Percentiles rank a stretch among this genome's conserved stretches.
phyloP scores from a whole-genome alignment of 305 asterid species.

The Ruellia speciosa region DNA sequence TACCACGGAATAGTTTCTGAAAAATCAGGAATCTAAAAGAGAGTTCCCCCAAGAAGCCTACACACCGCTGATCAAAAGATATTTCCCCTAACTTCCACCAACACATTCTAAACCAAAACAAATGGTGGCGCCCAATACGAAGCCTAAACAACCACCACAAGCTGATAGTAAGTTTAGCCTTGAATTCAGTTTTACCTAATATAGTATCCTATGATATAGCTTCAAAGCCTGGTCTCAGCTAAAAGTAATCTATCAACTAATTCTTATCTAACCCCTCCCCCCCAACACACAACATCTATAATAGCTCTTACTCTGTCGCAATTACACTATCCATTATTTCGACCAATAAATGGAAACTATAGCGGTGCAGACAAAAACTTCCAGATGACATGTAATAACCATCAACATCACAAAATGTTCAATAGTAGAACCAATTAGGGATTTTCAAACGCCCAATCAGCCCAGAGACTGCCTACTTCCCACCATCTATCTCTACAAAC shows the following conservation, averaged over 20 bases:
- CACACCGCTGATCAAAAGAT: not conserved
- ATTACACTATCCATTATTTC: not conserved
- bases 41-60: not conserved
- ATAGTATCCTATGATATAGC: not conserved
- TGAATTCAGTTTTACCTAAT: not conserved
- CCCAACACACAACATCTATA: too few relatives aligned
- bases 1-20: not conserved
- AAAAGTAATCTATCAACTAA: too few relatives aligned
- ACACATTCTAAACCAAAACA: too few relatives aligned
- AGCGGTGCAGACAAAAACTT: too few relatives aligned
- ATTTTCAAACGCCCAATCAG: not conserved
- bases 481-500: not conserved
- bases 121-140: too few relatives aligned
- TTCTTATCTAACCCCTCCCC: too few relatives aligned
- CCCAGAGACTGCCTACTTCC: not conserved
- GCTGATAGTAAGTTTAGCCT: too few relatives aligned
- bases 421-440: not conserved
- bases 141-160: too few relatives aligned
- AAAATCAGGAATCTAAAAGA: not conserved
- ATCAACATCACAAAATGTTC: not conserved
- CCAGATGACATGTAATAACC: not conserved
- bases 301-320: too few relatives aligned
- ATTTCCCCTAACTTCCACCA: too few relatives aligned
- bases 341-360: too few relatives aligned
- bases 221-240: too few relatives aligned